Evolutionary conservation across 805 yeast genomes (phyloP), one percentile per base, ranked within the genome.

Genomic region (Pichia manshurica): DNA sequence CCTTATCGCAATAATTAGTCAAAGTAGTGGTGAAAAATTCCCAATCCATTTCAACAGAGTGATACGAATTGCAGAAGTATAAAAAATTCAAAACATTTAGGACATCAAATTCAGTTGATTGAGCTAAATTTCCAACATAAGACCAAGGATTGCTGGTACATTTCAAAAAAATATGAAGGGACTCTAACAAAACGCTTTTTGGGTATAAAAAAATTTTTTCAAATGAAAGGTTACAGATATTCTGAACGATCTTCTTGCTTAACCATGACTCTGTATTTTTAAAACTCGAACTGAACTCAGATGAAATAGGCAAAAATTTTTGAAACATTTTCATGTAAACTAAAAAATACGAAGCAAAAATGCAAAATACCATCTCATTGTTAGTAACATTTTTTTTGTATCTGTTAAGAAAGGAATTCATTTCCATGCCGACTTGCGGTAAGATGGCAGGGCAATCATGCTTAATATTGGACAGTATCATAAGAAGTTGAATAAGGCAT

Each of bases 41-140:
- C 69, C 69, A 65, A 49, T 64, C 64, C 16, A 53, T 56, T 17
- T 57, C 44, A 10, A 63, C 60, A 5, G 52, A 52, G 3, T 45
- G 23, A 31, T 45, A 47, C 5, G 64, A 55, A 29, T 60, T 58
- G 17, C 64, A 34, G 31, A 61, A 61, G 39, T 57, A 63, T 1
- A 63, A 44, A 29, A 58, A 59, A 17, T 50, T 50, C 2, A 58
- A 49, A 15, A 63, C 59, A 39, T 57, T 56, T 6, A 44, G 4
- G 28, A 44, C 36, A 9, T 46, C 47, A 3, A 62, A 36, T 1
- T 45, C 32, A 21, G 47, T 7, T 10, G 49, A 53, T 10, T 34
- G 37, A 8, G 57, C 41, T 0, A 56, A 29, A 0, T 47, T 23
- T 0, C 59, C 58, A 16, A 63, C 48, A 40, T 56, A 40, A 16